Evolutionary conservation across 176 grass and related monocot genomes (phyloP).

Genomic region (Oropetium thomaeum): DNA sequence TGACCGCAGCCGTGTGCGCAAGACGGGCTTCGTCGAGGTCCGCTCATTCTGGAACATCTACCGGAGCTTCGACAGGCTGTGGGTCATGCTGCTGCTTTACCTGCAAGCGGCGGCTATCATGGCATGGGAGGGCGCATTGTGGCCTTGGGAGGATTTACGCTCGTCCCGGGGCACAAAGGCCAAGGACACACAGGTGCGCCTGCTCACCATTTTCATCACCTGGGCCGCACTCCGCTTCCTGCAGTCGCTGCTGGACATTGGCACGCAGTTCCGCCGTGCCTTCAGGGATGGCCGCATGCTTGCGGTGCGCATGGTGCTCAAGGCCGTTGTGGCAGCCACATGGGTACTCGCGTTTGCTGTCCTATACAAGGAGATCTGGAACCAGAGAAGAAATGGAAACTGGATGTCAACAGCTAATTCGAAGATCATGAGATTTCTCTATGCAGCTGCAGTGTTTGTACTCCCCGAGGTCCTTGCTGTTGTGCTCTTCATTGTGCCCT

Average conservation of each 20-base stretch:
- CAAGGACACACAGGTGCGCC: constrained; percentile 35
- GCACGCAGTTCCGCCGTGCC: constrained; percentile 72
- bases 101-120: constrained; percentile 72
- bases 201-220: constrained; percentile 83
- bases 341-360: constrained; percentile 70
- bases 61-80: constrained; percentile 88
- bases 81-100: constrained; percentile 88
- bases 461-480: constrained; percentile 70
- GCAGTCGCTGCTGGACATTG: constrained; percentile 74
- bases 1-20: constrained; percentile 60
- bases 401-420: constrained; percentile 41
- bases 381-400: constrained; percentile 36
- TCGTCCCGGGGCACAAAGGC: background rate
- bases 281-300: constrained; percentile 64
- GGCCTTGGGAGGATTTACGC: constrained; percentile 59
- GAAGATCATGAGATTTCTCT: constrained; percentile 49
- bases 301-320: constrained; percentile 74
- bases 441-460: constrained; percentile 60
- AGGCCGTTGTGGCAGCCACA: constrained; percentile 56
- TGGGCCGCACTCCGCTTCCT: constrained; percentile 80
- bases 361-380: constrained; percentile 53
- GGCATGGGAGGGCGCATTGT: constrained; percentile 49
- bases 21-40: constrained; percentile 91
- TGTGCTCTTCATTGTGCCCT: constrained; percentile 74
- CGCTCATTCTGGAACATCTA: constrained; percentile 87